A percentile compares a stretch with the other conserved stretches of the same genome.
Evolutionary conservation across 768 basidiomycete species (phyloP).

Genomic region (Mrakia blollopis): DNA sequence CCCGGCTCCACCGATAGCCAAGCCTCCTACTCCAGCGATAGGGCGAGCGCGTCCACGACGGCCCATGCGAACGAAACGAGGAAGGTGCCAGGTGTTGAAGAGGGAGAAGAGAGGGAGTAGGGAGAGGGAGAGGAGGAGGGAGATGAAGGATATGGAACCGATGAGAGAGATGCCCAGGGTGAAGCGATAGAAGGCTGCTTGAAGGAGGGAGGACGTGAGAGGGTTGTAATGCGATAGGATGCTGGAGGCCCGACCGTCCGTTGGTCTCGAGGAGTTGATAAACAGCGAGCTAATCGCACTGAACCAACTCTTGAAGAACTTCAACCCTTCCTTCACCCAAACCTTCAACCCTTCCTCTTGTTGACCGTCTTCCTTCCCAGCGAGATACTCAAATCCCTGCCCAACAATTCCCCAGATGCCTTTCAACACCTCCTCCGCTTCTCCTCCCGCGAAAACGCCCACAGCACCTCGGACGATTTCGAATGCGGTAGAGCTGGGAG

Average conservation of each 20-base stretch:
- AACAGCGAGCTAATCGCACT: background rate
- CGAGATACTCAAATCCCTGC: background rate
- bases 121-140: slow-evolving; percentile 17
- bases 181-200: background rate
- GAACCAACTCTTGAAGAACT: background rate
- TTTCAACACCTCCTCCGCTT: slow-evolving; percentile 15
- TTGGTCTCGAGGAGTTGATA: background rate
- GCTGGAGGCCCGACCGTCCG: background rate
- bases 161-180: slow-evolving; percentile 15
- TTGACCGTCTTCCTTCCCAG: background rate
- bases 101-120: slow-evolving; percentile 12
- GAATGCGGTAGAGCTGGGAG: slow-evolving; percentile 7
- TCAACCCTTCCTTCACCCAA: background rate
- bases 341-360: background rate
- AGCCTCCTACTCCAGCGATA: background rate
- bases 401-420: background rate
- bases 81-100: slow-evolving; percentile 12
- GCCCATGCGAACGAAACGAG: background rate
- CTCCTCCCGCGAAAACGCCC: slow-evolving; percentile 17
- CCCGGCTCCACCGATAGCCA: background rate
- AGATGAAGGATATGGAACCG: slow-evolving; percentile 20
- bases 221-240: background rate
- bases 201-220: background rate
- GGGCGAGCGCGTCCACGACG: background rate
- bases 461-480: slow-evolving; percentile 23